phyloP scores from a whole-genome alignment of 208 protist species.

The Acanthamoeba polyphaga region DNA sequence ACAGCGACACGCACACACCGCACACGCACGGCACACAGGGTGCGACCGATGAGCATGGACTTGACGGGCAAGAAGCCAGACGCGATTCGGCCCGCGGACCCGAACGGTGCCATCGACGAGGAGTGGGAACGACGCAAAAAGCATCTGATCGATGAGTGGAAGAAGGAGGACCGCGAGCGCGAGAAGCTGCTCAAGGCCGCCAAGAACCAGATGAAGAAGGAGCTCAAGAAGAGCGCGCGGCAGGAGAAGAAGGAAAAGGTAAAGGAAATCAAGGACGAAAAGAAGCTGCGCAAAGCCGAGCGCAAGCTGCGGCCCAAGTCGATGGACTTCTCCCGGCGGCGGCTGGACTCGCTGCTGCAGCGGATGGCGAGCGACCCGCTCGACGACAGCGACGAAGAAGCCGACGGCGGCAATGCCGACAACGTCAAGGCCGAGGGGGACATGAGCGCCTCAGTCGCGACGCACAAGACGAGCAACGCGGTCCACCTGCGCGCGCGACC shows the following conservation, averaged over 20 bases:
- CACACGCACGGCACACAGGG: neutral
- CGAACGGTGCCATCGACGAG: neutral
- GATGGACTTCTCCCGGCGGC: neutral
- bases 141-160: neutral
- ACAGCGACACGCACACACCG: neutral
- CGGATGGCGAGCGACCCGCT: neutral
- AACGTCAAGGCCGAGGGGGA: neutral
- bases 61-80: neutral
- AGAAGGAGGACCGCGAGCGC: neutral
- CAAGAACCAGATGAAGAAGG: constrained; percentile 19
- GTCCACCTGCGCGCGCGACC: neutral
- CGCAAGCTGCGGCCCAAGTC: constrained; percentile 4
- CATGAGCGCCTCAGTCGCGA: neutral
- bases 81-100: neutral
- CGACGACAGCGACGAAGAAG: neutral
- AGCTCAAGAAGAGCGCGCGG: neutral
- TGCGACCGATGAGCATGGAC: constrained; percentile 17
- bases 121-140: constrained; percentile 8
- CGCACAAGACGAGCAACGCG: neutral
- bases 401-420: neutral
- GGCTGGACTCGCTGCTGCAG: constrained; percentile 6
- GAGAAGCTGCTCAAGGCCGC: constrained; percentile 7
- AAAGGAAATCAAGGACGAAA: neutral
- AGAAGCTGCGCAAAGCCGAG: neutral
- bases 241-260: constrained; percentile 2